Percentiles rank a stretch among this genome's conserved stretches.
phyloP scores from a whole-genome alignment of 306 rosid genomes.

The Vachellia collinsii region DNA sequence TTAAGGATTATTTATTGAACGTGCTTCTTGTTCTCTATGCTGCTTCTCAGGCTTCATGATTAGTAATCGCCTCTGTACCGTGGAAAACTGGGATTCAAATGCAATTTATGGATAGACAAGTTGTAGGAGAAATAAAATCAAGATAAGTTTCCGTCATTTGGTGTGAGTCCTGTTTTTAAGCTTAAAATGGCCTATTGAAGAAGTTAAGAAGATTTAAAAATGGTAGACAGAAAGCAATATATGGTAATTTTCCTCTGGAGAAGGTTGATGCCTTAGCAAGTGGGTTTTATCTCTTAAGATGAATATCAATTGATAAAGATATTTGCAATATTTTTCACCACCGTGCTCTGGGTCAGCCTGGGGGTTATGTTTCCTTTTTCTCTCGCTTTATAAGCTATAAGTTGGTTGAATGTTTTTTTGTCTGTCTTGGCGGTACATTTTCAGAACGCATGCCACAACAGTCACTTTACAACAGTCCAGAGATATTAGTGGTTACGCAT shows the following conservation, averaged over 20 bases:
- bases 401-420: background rate
- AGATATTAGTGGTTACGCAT: background rate
- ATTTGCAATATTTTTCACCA: background rate
- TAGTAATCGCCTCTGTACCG: background rate
- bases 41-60: background rate
- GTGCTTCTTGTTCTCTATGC: background rate
- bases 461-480: background rate
- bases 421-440: background rate
- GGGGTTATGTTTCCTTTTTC: background rate
- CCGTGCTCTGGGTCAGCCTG: no score
- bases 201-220: background rate
- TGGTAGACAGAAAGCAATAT: background rate
- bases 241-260: background rate
- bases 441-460: background rate
- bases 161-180: background rate
- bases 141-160: background rate
- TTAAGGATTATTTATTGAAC: background rate
- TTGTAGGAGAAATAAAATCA: background rate
- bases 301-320: background rate
- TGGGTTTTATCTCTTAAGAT: background rate
- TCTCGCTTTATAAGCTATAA: background rate
- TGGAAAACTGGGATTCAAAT: constrained; percentile 5
- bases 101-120: background rate
- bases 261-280: background rate
- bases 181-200: constrained; percentile 4